Conservation (phyloP, 768 basidiomycete genomes). For the Auricularia sp. region DNA sequence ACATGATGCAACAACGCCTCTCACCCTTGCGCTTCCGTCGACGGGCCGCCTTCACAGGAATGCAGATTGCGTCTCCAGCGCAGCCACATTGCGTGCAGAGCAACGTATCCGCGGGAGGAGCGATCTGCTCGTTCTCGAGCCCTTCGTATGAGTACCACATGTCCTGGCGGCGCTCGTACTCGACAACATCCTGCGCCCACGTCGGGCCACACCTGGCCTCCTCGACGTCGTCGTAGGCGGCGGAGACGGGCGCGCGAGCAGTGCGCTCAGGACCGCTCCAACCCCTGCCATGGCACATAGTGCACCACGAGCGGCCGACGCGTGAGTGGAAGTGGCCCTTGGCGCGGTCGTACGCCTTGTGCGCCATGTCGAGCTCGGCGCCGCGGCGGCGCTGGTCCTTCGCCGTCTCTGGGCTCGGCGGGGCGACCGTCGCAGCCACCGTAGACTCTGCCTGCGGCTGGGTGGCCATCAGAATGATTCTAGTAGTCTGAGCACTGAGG, state of each 20-base stretch:
- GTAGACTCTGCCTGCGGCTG: too few relatives aligned
- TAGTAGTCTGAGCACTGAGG: too few relatives aligned
- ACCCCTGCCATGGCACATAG: not conserved
- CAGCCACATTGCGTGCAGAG: not conserved
- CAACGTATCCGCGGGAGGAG: not conserved
- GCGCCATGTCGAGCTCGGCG: slow-evolving; percentile 1
- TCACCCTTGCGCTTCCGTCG: not conserved
- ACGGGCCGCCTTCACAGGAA: not conserved
- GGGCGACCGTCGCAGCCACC: too few relatives aligned
- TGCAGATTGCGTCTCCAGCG: not conserved
- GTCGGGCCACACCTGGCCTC: not conserved
- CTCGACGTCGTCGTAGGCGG: not conserved
- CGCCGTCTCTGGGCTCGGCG: not conserved
- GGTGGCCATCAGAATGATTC: too few relatives aligned
- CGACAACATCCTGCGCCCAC: too few relatives aligned
- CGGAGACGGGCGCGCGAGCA: not conserved
- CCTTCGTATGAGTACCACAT: too few relatives aligned
- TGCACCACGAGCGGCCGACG: not conserved
- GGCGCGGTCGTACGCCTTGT: slow-evolving; percentile 1
- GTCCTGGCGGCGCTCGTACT: too few relatives aligned
- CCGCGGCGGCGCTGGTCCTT: slow-evolving; percentile 1
- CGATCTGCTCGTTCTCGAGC: too few relatives aligned
- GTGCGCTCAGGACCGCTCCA: not conserved
- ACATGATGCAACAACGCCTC: not conserved
- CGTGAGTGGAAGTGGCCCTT: not conserved